Evolutionary conservation across 2,329 filamentous ascomycete genomes (phyloP), one percentile per base, ranked within the genome.

Genomic region (Diplodia seriata): DNA sequence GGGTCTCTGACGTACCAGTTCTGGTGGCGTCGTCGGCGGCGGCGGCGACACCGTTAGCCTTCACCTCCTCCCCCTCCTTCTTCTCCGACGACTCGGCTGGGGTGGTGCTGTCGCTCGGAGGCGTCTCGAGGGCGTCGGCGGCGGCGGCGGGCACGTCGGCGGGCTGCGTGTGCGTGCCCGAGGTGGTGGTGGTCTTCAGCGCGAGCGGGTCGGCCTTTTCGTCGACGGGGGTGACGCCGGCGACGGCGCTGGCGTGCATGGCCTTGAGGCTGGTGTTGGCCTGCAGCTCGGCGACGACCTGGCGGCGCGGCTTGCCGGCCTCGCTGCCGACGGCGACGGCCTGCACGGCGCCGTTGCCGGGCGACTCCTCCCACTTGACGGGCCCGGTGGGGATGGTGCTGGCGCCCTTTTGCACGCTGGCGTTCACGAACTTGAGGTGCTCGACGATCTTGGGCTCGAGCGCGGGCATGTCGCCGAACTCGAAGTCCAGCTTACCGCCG

Each of bases 401-500:
- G 49, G 71, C 71, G 26, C 77, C 77, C 33, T 76, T 72, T 50
- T 80, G 73, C 3, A 69, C 71, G 31, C 69, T 68, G 7, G 77
- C 75, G 3, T 71, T 72, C 51, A 76, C 76, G 82, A 83, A 85
- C 36, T 78, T 74, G 40, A 85, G 72, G 12, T 73, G 74, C 7
- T 76, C 70, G n/a, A 78, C 76, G 47, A 85, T 82, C 14, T 72
- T 74, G 0, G 81, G 79, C 68, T 97, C 94, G n/a, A 94, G 80
- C 63, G 87, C 85, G 7, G 91, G 90, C 79, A 90, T 83, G 70
- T 92, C 87, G 66, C 92, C 93, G 81, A 91, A 97, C 61, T 86
- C 81, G 81, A 91, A 97, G 29, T 97, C 90, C 9, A 97, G 86
- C 71, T 92, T 86, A 54, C 94, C 94, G 69, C 94, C 94, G 76